Evolutionary conservation across 495 filamentous ascomycete species (phyloP).

Genomic region (Tuber magnatum): DNA sequence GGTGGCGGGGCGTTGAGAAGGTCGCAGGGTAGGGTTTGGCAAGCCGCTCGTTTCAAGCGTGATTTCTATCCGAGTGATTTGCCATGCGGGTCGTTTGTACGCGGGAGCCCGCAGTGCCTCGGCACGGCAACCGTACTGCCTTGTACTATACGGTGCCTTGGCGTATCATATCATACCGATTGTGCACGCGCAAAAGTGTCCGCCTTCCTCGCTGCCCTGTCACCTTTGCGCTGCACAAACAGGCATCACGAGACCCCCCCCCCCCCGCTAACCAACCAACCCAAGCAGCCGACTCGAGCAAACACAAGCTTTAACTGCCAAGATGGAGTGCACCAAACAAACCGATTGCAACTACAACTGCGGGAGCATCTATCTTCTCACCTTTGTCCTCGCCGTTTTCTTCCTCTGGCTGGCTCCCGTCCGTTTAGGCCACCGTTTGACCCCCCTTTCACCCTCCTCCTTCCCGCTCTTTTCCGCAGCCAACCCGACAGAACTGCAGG

Average conservation of each 20-base stretch:
- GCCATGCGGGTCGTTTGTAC: neutral
- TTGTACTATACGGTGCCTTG: neutral
- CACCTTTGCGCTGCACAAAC: neutral
- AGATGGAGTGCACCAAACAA: neutral
- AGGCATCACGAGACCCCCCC: neutral
- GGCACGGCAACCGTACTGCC: neutral
- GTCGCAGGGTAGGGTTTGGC: neutral
- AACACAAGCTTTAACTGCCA: neutral
- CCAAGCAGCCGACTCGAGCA: neutral
- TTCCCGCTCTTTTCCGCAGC: neutral
- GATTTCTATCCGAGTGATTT: neutral
- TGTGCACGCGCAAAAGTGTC: neutral
- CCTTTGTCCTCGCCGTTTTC: neutral
- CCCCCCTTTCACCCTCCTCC: neutral
- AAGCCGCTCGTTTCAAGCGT: neutral
- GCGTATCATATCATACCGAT: neutral
- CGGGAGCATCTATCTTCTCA: neutral
- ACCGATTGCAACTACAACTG: neutral
- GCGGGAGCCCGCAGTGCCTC: neutral
- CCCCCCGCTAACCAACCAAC: neutral
- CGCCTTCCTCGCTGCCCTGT: neutral
- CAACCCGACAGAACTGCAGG: neutral
- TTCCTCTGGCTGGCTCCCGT: neutral
- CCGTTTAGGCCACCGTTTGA: neutral
- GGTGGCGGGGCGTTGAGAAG: neutral